Percentiles rank a stretch among this genome's conserved stretches.
phyloP scores from a whole-genome alignment of 106 monocot genomes.

The Dactylorhiza incarnata region DNA sequence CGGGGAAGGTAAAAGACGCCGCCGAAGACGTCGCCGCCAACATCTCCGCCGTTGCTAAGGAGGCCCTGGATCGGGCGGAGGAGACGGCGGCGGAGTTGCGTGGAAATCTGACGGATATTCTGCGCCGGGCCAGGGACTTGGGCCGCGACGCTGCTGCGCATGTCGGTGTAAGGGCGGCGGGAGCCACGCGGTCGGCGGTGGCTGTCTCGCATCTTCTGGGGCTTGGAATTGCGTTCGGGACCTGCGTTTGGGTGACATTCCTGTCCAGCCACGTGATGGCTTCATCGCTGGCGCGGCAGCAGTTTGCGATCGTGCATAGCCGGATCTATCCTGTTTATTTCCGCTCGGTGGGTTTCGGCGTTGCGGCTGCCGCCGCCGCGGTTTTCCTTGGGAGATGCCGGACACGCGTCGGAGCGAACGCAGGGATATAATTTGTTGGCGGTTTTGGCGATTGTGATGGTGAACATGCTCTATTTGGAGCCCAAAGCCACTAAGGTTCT shows the following conservation, averaged over 20 bases:
- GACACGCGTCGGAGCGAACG: slow-evolving; percentile 14
- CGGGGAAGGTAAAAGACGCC: background rate
- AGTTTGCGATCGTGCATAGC: slow-evolving; percentile 78
- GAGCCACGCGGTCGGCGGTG: slow-evolving; percentile 11
- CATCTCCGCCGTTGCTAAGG: background rate
- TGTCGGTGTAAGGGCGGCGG: slow-evolving; percentile 9
- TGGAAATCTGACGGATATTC: slow-evolving; percentile 37
- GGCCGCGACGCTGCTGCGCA: slow-evolving; percentile 17
- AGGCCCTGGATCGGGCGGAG: slow-evolving; percentile 2
- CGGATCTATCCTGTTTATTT: slow-evolving; percentile 79
- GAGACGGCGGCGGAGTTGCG: slow-evolving; percentile 1
- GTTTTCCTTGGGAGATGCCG: slow-evolving; percentile 15
- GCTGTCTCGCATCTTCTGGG: slow-evolving; percentile 45
- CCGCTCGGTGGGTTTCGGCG: slow-evolving; percentile 30
- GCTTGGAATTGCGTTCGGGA: slow-evolving; percentile 51
- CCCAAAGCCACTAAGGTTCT: slow-evolving; percentile 57
- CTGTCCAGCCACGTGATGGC: slow-evolving; percentile 73
- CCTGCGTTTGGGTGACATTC: slow-evolving; percentile 81
- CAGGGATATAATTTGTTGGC: slow-evolving; percentile 45
- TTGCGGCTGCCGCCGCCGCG: slow-evolving; percentile 21
- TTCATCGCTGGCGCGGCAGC: slow-evolving; percentile 56
- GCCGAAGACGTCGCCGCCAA: slow-evolving; percentile 1
- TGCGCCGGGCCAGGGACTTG: slow-evolving; percentile 28
- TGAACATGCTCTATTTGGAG: slow-evolving; percentile 63
- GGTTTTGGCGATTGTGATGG: slow-evolving; percentile 33